These are phyloP conservation scores for Globisporangium nunn DNA, from an alignment of 352 stramenopile genomes.

Conservation along the genomic window DNA sequence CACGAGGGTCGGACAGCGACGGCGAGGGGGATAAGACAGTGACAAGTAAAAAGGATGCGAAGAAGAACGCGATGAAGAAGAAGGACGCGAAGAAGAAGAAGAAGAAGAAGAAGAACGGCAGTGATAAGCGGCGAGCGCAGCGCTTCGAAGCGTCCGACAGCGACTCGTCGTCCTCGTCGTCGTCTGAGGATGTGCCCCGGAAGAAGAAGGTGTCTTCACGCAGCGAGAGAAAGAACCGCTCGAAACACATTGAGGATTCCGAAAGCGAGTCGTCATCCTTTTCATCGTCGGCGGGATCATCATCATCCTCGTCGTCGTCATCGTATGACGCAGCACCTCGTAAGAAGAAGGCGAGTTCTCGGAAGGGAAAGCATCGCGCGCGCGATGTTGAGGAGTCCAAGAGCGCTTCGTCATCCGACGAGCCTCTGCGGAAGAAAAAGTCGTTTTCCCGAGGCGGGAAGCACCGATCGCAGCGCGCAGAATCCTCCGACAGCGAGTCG, in stretches of 20 bases:
- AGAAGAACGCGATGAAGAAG: not conserved
- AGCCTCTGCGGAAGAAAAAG: not conserved
- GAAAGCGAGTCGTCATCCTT: not conserved
- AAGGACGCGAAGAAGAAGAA: not conserved
- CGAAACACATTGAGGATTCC: not conserved
- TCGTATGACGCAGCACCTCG: not conserved
- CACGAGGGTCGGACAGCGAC: slow-evolving; percentile 9
- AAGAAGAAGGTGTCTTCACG: not conserved
- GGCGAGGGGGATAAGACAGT: slow-evolving; percentile 3
- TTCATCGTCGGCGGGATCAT: not conserved
- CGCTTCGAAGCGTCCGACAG: not conserved
- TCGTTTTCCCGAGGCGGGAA: slow-evolving; percentile 1
- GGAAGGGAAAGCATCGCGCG: not conserved
- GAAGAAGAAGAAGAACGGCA: not conserved
- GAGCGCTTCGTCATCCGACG: not conserved
- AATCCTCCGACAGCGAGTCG: not conserved
- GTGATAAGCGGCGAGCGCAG: slow-evolving; percentile 2
- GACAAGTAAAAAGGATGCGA: slow-evolving; percentile 1
- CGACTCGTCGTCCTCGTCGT: not conserved
- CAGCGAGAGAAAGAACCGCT: not conserved
- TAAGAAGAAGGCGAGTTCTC: not conserved
- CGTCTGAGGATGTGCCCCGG: not conserved
- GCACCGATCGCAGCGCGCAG: not conserved
- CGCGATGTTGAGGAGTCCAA: not conserved
- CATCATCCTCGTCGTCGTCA: not conserved